Conservation (phyloP, 2,329 filamentous ascomycete species). For the Aspergillus aculeatinus region DNA sequence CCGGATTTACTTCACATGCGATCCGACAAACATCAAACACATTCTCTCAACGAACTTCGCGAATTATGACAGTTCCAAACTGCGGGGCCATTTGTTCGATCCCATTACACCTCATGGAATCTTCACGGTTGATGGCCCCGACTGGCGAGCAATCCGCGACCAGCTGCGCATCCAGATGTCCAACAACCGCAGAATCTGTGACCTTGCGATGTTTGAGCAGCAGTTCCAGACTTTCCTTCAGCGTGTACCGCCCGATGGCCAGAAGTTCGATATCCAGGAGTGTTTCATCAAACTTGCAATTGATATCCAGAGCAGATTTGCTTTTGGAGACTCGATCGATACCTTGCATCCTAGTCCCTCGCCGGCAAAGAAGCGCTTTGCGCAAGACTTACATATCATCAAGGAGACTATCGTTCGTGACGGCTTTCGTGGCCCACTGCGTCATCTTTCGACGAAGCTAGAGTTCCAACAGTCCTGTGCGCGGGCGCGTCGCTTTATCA, state of each 20-base stretch:
- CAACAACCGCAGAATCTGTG: slow-evolving; percentile 4
- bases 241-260: slow-evolving; percentile 3
- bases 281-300: slow-evolving; percentile 1
- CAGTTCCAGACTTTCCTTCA: slow-evolving; percentile 9
- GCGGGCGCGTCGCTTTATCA: neutral
- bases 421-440: slow-evolving; percentile 11
- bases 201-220: slow-evolving; percentile 4
- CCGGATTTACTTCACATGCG: slow-evolving; percentile 15
- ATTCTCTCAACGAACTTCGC: slow-evolving; percentile 9
- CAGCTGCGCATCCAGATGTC: slow-evolving; percentile 3
- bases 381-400: neutral
- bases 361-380: slow-evolving; percentile 4
- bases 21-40: slow-evolving; percentile 11
- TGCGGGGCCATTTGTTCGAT: slow-evolving; percentile 12
- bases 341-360: neutral
- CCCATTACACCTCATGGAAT: slow-evolving; percentile 17
- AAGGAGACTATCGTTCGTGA: slow-evolving; percentile 12
- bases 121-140: slow-evolving; percentile 13
- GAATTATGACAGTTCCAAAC: slow-evolving; percentile 13
- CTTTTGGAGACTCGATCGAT: slow-evolving; percentile 7
- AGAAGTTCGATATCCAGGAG: slow-evolving; percentile 1
- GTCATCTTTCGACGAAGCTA: neutral
- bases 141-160: slow-evolving; percentile 11
- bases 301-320: slow-evolving; percentile 10
- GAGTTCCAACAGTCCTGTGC: neutral